Percentiles rank a stretch among this genome's conserved stretches.
These are phyloP conservation scores for Suillus paluster DNA, from an alignment of 768 basidiomycete genomes.

Conservation along the genomic window DNA sequence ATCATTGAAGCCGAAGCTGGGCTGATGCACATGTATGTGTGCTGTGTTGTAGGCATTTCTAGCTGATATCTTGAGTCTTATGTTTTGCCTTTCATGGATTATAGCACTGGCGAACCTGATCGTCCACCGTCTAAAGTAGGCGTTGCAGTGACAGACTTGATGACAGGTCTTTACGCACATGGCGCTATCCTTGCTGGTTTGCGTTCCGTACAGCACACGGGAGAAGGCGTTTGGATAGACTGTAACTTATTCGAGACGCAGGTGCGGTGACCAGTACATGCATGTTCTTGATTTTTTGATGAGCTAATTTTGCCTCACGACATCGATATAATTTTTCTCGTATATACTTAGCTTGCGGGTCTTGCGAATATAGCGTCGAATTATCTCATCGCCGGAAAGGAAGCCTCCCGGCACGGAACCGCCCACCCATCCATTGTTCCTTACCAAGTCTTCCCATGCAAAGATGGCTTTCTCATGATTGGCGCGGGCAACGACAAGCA, in stretches of 20 bases:
- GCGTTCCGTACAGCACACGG: conserved; percentile 80
- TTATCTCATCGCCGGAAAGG: conserved; percentile 84
- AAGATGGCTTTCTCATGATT: conserved; percentile 90
- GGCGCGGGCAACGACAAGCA: conserved; percentile 91
- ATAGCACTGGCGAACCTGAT: conserved; percentile 85
- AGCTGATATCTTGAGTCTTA: conserved; percentile 16
- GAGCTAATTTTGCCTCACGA: not conserved
- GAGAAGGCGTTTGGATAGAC: conserved; percentile 89
- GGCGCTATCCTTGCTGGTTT: conserved; percentile 93
- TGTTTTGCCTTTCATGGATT: conserved; percentile 13
- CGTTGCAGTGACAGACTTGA: conserved; percentile 89
- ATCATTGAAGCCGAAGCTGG: conserved; percentile 90
- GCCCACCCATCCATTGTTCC: conserved; percentile 94
- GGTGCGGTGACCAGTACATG: conserved; percentile 43
- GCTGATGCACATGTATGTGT: conserved; percentile 86
- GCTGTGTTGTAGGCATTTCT: conserved; percentile 13
- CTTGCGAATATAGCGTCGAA: conserved; percentile 93
- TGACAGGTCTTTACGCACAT: conserved; percentile 88
- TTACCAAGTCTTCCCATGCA: conserved; percentile 89
- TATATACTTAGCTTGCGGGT: conserved; percentile 72
- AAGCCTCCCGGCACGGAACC: conserved; percentile 88
- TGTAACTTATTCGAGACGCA: conserved; percentile 93
- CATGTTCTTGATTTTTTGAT: not conserved
- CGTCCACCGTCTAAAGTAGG: conserved; percentile 93
- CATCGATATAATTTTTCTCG: not conserved